phyloP scores from a whole-genome alignment of 192 early-diverging fungal species.

The Coemansia sp. region DNA sequence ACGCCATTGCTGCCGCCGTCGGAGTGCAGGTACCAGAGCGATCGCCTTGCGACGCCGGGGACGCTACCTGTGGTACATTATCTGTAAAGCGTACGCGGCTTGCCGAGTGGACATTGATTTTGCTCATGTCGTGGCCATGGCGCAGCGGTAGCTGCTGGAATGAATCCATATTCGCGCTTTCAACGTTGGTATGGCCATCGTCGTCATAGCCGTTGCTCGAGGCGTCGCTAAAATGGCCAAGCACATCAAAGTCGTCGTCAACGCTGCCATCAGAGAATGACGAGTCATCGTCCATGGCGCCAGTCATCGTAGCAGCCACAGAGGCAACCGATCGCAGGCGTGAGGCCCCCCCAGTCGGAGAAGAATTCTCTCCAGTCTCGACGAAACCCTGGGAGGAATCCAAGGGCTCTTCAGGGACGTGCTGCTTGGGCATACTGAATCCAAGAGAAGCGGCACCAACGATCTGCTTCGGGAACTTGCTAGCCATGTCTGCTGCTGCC shows the following conservation, averaged over 20 bases:
- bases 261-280: conserved; percentile 27
- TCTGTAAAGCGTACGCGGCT: conserved; percentile 37
- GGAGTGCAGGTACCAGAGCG: conserved; percentile 14
- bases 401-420: neutral
- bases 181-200: neutral
- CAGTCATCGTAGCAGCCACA: conserved; percentile 4
- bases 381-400: neutral
- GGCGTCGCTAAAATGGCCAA: conserved; percentile 47
- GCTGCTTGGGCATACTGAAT: conserved; percentile 29
- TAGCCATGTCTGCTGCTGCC: conserved; percentile 26
- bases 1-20: neutral
- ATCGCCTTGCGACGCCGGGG: conserved; percentile 15
- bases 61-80: neutral
- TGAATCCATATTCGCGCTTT: neutral
- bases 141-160: neutral
- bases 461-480: conserved; percentile 45
- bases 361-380: neutral
- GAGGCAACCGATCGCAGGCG: neutral
- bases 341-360: neutral
- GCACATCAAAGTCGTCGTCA: conserved; percentile 23
- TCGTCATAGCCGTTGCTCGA: conserved; percentile 9
- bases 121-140: conserved; percentile 2
- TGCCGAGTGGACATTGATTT: conserved; percentile 5
- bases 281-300: conserved; percentile 18
- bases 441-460: conserved; percentile 31